Percentiles rank a stretch among this genome's conserved stretches.
Conservation (phyloP, 192 early-diverging fungal genomes). For the Diversispora eburnea region DNA sequence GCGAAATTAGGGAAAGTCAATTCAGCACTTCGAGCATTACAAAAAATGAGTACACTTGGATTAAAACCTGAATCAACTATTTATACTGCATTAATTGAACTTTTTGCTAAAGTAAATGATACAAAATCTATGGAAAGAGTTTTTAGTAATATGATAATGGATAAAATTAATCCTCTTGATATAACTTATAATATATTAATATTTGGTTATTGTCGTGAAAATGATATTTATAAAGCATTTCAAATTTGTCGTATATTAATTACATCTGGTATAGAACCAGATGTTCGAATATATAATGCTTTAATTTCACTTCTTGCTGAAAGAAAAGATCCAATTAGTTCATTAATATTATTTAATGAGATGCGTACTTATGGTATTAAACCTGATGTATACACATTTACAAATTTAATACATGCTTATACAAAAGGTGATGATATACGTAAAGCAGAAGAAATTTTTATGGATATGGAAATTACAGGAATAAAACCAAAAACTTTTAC, state of each 20-base stretch:
- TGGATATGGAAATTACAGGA: conserved; percentile 70
- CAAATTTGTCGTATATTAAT: conserved; percentile 41
- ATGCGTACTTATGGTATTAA: conserved; percentile 39
- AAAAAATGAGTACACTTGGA: conserved; percentile 1
- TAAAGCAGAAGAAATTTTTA: conserved; percentile 75
- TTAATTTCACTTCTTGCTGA: conserved; percentile 49
- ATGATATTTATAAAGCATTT: conserved; percentile 43
- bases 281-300: conserved; percentile 46
- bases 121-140: conserved; percentile 21
- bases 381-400: conserved; percentile 53
- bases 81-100: conserved; percentile 19
- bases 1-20: conserved; percentile 18
- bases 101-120: conserved; percentile 25
- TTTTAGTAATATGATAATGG: conserved; percentile 6
- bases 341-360: conserved; percentile 42
- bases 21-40: neutral
- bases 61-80: neutral
- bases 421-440: conserved; percentile 62
- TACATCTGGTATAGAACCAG: conserved; percentile 35
- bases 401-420: conserved; percentile 75
- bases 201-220: conserved; percentile 38
- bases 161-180: conserved; percentile 34
- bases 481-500: conserved; percentile 68
- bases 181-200: conserved; percentile 48
- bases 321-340: conserved; percentile 35